Base-by-base conservation (phyloP, 495 filamentous ascomycete species). In the Viridothelium virens region DNA sequence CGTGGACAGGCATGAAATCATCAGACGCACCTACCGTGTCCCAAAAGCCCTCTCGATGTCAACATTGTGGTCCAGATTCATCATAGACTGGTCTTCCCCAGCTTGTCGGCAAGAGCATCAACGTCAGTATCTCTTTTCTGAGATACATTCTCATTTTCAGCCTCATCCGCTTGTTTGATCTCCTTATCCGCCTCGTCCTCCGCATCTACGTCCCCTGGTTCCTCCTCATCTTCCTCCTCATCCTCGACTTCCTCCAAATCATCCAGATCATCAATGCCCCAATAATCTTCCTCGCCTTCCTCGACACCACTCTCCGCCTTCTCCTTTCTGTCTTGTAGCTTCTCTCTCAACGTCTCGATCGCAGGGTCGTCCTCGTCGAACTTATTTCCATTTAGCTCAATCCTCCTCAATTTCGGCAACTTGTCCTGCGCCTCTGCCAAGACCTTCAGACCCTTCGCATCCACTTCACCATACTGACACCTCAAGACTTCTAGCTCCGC, bases 331-430 rank as follows among this genome's bases (percentile, higher is more conserved):
- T 79, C 77, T 44, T 81, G 78, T 36, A 88, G 68, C 14, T 82
- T 69, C 62, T 80, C 78, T 38, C 79, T 76, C 56, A 88, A 72
- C 9, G 78, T 79, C 56, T 76, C 77, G 16, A 87, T 82, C 56
- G 82, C 81, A 38, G 82, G 75, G 69, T 97, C 93, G 1, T 95
- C 92, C 74, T 96, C 92, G 7, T 81, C 80, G 70, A 98, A 96
- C 71, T 89, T 92, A 80, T 98, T 98, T 47, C 94, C 94, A 75
- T 98, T 97, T 67, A 98, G 79, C 75, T 98, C 94, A 66, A 96
- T 84, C 69, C 91, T 87, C 76, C 86, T 86, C 67, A 96, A 77
- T 34, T 81, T 80, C 0, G 88, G 89, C n/a, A 97, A 79, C 9
- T 80, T 79, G 16, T 80, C 79, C 74, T 86, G 83, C 38, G 70